Evolutionary conservation across 495 filamentous ascomycete genomes (phyloP), one percentile per base, ranked within the genome.

Genomic region (Podospora pseudopauciseta): DNA sequence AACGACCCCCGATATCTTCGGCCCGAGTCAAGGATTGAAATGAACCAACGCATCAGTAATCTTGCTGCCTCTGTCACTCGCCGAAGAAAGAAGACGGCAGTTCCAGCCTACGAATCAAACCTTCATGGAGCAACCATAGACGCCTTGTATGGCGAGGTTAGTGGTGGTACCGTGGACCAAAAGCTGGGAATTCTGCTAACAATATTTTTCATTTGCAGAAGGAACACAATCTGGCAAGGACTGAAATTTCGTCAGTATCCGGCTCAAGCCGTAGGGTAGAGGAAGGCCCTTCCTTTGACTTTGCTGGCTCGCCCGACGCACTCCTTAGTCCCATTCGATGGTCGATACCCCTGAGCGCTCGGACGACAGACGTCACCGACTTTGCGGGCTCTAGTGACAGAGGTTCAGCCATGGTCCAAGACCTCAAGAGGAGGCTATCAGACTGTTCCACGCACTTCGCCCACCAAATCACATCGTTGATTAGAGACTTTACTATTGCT

Each of bases 1-100:
- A 81, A 83, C 60, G 81, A 83, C 30, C 78, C 81, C 34, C 78
- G 80, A 13, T 82, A 80, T 72, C 75, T 83, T 23, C 76, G 80
- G n/a, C 80, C 81, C 0, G 81, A 79, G 63, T 79, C 78, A 19
- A 76, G 81, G 18, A 68, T 75, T 4, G 81, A 83, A 44, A 81
- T 82, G 74, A 74, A 69, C 65, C 73, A 74, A 20, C 79, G 81
- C 18, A 78, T 82, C 44, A 66, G 65, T 26, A 75, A 73, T 65
- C 73, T 83, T 3, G 65, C 64, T 28, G 57, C 5, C 4, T 77
- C 73, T 16, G 49, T 67, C 39, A 65, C 44, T 39, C 71, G 76
- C 18, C 68, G 58, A 7, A 66, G 70, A n/a, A 70, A 44, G 26
- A 54, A 62, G 44, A 63, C 62, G 53, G 23, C 23, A 19, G 49